phyloP scores from a whole-genome alignment of 75 land plant genomes.

The Selaginella tamariscina region DNA sequence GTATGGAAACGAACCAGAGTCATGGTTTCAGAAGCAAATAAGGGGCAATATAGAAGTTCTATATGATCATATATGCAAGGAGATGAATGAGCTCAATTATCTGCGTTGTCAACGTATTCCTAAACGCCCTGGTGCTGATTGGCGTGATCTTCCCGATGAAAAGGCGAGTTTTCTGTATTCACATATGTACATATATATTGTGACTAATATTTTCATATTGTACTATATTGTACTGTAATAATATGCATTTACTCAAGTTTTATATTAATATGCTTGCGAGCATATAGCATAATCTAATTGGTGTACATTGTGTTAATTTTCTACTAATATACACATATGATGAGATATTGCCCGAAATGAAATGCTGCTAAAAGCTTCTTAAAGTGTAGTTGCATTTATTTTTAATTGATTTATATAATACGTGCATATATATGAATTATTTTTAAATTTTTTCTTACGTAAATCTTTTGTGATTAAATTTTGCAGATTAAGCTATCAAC shows the following conservation, averaged over 20 bases:
- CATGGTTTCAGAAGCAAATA: conserved; percentile 90
- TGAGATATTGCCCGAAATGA: too few relatives aligned
- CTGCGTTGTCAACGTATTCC: conserved; percentile 86
- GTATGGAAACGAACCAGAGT: conserved; percentile 67
- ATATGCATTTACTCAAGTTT: too few relatives aligned
- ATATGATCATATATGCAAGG: conserved; percentile 80
- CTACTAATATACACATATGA: too few relatives aligned
- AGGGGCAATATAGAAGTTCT: conserved; percentile 38
- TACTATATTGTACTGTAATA: not conserved
- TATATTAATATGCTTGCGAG: too few relatives aligned
- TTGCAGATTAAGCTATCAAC: conserved; percentile 69
- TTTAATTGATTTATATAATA: too few relatives aligned
- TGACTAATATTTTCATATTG: not conserved
- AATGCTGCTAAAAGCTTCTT: too few relatives aligned
- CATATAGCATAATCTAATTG: too few relatives aligned
- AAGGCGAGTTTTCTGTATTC: conserved; percentile 37
- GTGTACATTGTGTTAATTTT: too few relatives aligned
- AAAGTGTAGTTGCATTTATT: too few relatives aligned
- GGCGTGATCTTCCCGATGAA: conserved; percentile 92
- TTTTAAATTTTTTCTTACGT: too few relatives aligned
- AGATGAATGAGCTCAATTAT: conserved; percentile 91
- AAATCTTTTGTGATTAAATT: conserved; percentile 12
- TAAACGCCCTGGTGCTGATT: conserved; percentile 91
- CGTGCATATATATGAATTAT: too few relatives aligned
- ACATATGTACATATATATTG: too few relatives aligned